phyloP scores from a whole-genome alignment of 2,329 filamentous ascomycete genomes.

The Epichloe gansuensis region DNA sequence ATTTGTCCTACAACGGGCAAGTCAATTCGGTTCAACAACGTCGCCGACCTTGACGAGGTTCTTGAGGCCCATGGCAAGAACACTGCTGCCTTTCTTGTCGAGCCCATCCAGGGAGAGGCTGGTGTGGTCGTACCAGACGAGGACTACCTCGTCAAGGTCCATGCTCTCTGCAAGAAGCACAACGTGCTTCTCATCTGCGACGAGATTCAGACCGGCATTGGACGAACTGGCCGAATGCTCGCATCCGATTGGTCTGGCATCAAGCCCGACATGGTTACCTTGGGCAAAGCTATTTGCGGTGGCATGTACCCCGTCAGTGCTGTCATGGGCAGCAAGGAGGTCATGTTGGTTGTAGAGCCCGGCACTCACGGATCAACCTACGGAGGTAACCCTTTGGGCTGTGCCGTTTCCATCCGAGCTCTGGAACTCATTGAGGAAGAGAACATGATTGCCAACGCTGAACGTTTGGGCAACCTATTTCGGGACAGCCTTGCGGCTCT shows the following conservation, averaged over 20 bases:
- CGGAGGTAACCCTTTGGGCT: slow-evolving; percentile 90
- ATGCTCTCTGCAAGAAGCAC: slow-evolving; percentile 83
- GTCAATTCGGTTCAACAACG: slow-evolving; percentile 75
- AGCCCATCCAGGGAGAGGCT: slow-evolving; percentile 95
- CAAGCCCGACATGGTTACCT: slow-evolving; percentile 86
- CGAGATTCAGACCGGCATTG: slow-evolving; percentile 97
- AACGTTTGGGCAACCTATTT: slow-evolving; percentile 71
- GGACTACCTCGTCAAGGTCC: slow-evolving; percentile 68
- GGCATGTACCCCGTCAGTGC: slow-evolving; percentile 99
- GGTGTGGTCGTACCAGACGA: slow-evolving; percentile 92
- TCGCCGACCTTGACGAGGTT: slow-evolving; percentile 64
- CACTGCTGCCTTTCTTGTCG: slow-evolving; percentile 84
- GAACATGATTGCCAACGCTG: slow-evolving; percentile 69
- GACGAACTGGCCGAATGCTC: slow-evolving; percentile 83
- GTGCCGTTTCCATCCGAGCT: slow-evolving; percentile 87
- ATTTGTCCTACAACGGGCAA: slow-evolving; percentile 59
- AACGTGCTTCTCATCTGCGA: slow-evolving; percentile 95
- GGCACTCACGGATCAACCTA: slow-evolving; percentile 98
- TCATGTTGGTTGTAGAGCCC: slow-evolving; percentile 93
- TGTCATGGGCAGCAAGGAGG: slow-evolving; percentile 73
- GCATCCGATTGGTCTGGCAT: slow-evolving; percentile 91
- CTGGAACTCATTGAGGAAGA: slow-evolving; percentile 91
- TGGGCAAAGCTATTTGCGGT: slow-evolving; percentile 95
- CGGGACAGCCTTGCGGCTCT: slow-evolving; percentile 64
- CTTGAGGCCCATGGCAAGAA: slow-evolving; percentile 71